A percentile compares a stretch with the other conserved stretches of the same genome.
Evolutionary conservation across 2,329 filamentous ascomycete genomes (phyloP).

Genomic region (Laburnicola sp.): DNA sequence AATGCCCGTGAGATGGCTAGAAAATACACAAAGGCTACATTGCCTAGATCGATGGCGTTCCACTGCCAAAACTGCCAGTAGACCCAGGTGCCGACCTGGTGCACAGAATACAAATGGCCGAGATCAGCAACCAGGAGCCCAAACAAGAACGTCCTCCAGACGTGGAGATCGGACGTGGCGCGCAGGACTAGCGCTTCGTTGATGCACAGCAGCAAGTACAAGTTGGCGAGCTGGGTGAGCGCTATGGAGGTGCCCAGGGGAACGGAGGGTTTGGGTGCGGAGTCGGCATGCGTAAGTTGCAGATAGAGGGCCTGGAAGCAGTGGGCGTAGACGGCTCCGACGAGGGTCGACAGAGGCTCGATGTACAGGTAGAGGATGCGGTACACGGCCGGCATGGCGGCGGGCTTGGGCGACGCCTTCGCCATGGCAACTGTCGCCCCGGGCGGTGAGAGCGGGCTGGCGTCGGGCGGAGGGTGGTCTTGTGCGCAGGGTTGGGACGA

Average conservation of each 20-base stretch:
- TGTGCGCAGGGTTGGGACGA: no score
- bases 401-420: slow-evolving; percentile 22
- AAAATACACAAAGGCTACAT: slow-evolving; percentile 70
- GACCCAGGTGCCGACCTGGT: slow-evolving; percentile 60
- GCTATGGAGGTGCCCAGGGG: slow-evolving; percentile 67
- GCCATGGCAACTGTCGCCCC: slow-evolving; percentile 23
- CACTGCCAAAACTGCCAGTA: slow-evolving; percentile 66
- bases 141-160: slow-evolving; percentile 70
- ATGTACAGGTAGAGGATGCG: slow-evolving; percentile 74
- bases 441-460: slow-evolving; percentile 8
- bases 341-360: slow-evolving; percentile 62
- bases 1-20: slow-evolving; percentile 52
- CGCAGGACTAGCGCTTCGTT: slow-evolving; percentile 78
- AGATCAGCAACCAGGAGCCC: slow-evolving; percentile 74
- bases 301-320: slow-evolving; percentile 62
- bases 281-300: slow-evolving; percentile 61
- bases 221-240: slow-evolving; percentile 74
- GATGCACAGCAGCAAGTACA: slow-evolving; percentile 76
- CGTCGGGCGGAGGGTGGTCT: no score
- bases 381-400: slow-evolving; percentile 64
- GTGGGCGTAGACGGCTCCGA: slow-evolving; percentile 58
- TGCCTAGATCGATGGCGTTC: slow-evolving; percentile 71
- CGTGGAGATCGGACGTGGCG: slow-evolving; percentile 65
- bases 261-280: slow-evolving; percentile 52
- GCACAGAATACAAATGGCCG: slow-evolving; percentile 71